Conservation (phyloP, 2,329 filamentous ascomycete species). For the Aspergillus sp. region DNA sequence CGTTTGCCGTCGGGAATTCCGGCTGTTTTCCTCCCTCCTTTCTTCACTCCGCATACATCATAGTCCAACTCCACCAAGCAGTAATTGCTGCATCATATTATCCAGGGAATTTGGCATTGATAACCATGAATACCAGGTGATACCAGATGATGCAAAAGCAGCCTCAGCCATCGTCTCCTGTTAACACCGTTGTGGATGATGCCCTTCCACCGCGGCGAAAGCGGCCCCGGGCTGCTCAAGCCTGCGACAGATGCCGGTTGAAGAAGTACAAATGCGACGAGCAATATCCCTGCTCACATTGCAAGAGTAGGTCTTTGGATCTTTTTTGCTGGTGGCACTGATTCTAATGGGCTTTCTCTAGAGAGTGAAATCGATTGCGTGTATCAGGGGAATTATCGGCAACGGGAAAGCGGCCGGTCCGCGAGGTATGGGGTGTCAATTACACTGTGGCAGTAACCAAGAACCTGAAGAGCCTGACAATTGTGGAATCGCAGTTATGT, state of each 20-base stretch:
- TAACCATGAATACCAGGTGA: not conserved
- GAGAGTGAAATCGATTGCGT: slow-evolving; percentile 30
- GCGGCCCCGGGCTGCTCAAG: slow-evolving; percentile 41
- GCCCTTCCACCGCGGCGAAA: slow-evolving; percentile 21
- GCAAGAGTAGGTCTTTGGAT: slow-evolving; percentile 31
- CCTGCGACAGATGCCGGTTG: slow-evolving; percentile 42
- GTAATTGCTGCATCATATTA: not conserved
- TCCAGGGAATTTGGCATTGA: not conserved
- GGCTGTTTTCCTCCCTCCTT: slow-evolving; percentile 4
- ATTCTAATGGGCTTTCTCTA: slow-evolving; percentile 8
- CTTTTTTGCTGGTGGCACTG: not conserved
- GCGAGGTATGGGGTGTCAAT: slow-evolving; percentile 15
- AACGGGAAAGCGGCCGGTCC: slow-evolving; percentile 23
- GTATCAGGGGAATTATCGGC: slow-evolving; percentile 30
- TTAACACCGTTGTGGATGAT: slow-evolving; percentile 9
- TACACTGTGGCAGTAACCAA: not conserved
- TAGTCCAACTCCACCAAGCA: not conserved
- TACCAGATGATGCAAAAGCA: slow-evolving; percentile 35
- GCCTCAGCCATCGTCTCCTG: slow-evolving; percentile 8
- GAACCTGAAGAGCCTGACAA: too few species aligned
- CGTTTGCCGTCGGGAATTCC: slow-evolving; percentile 14
- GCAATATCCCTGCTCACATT: slow-evolving; percentile 40
- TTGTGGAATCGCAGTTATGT: slow-evolving; percentile 22
- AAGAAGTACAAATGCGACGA: slow-evolving; percentile 50
- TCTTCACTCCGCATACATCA: not conserved